Conservation (phyloP, 345 rosid species). For the Eucalyptus guilfoylei region DNA sequence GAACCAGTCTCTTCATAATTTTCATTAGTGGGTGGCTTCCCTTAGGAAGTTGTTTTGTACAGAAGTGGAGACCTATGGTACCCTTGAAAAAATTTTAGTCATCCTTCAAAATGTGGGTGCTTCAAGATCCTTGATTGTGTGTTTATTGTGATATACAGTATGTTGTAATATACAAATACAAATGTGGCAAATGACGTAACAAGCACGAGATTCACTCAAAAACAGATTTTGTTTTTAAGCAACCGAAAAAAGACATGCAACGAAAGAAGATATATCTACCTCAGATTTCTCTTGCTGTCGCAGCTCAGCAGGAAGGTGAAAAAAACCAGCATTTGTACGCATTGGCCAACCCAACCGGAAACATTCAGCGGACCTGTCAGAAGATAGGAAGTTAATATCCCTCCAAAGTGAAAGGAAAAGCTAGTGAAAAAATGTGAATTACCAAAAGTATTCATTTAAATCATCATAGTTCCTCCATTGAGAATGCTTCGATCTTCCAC, state of each 20-base stretch:
- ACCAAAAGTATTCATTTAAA: conserved; percentile 97
- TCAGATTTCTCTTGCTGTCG: conserved; percentile 33
- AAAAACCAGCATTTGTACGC: conserved; percentile 97
- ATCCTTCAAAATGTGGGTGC: not conserved
- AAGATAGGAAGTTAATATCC: not conserved
- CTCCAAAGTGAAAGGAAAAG: not conserved
- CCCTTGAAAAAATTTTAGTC: not conserved
- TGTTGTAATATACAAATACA: not conserved
- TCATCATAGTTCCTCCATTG: conserved; percentile 99
- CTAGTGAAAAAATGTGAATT: not conserved
- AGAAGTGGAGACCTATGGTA: not conserved
- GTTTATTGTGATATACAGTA: not conserved
- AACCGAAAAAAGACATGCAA: not conserved
- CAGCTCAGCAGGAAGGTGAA: conserved; percentile 25
- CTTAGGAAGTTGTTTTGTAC: not conserved
- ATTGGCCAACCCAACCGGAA: conserved; percentile 99
- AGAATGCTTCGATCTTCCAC: conserved; percentile 91
- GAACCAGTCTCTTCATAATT: not conserved
- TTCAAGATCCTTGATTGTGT: not conserved
- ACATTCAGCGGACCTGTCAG: conserved; percentile 87
- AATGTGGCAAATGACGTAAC: not conserved
- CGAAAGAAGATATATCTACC: conserved; percentile 23
- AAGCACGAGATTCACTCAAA: not conserved
- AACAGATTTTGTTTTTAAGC: not conserved
- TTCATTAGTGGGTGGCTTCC: not conserved